Evolutionary conservation across 768 basidiomycete species (phyloP), one percentile per base, ranked within the genome.

Genomic region (Cystobasidiopsis lactophilus): DNA sequence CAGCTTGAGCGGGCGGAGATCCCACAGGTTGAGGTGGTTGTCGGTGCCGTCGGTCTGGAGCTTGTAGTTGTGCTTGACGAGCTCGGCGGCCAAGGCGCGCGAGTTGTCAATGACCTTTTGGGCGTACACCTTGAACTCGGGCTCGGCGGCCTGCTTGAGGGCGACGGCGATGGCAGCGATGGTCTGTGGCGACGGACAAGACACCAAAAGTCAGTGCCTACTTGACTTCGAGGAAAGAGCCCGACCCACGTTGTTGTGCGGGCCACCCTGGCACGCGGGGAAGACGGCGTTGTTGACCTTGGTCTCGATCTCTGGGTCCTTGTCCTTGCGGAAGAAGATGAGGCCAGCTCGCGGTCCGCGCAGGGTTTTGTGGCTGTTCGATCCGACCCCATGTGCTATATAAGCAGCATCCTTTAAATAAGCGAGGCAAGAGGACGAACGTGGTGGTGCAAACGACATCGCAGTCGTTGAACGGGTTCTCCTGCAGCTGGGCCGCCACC

Each of bases 251-350:
- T 98, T 88, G 73, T 96, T 96, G 74, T 96, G 93, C 40, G 91
- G 93, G 46, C 91, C 93, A 69, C 93, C 93, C 71, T 96, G 93
- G 75, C 93, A 96, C 33, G 93, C 91, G 53, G 93, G 93, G 79
- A 98, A 98, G 58, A 98, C 91, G 47, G 93, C 89, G 39, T 91
- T 84, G 67, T 96, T 96, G 62, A 98, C 78, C 53, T 89, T 82
- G 69, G 85, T 85, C 75, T 95, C 93, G 41, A 98, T 76, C 60
- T 96, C 91, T 55, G 78, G 74, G 64, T 82, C 76, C 60, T 78
- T 77, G 66, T 91, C 86, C 69, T 81, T 93, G 68, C 82, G 77
- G 79, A 91, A 98, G 76, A 98, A 98, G 72, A 98, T 82, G 57
- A 98, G 72, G 67, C 93, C 93, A 48, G 91, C 93, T 60, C 93